Conservation (phyloP, 176 grass and related monocot species). For the Paspalum notatum region DNA sequence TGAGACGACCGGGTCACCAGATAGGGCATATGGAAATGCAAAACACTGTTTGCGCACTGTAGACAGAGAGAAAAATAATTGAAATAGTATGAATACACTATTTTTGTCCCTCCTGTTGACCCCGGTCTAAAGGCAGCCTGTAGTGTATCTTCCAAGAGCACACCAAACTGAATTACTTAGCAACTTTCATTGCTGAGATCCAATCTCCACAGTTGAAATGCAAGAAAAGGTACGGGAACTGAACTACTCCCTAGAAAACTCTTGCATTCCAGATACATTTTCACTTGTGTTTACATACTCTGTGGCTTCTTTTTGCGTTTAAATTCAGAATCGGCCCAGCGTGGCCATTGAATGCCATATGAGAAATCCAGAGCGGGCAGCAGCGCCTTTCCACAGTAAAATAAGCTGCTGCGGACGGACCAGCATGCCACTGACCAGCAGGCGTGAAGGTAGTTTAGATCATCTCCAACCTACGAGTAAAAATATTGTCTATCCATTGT, state of each 20-base stretch:
- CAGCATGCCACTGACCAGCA: background rate
- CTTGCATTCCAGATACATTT: no score
- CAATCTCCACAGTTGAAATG: background rate
- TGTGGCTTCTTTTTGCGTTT: background rate
- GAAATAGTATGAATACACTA: no score
- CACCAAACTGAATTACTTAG: background rate
- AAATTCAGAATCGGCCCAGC: background rate
- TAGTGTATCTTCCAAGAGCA: background rate
- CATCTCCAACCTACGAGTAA: no score
- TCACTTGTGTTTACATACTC: background rate
- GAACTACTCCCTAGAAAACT: no score
- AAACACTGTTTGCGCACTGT: no score
- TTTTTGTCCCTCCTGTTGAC: no score
- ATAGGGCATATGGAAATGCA: no score
- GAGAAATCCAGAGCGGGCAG: background rate
- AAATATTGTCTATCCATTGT: no score
- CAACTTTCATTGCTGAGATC: background rate
- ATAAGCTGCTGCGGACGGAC: background rate
- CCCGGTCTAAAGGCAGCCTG: background rate
- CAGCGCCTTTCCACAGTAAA: conserved; percentile 10
- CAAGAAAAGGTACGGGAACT: no score
- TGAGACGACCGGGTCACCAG: no score
- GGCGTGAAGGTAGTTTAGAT: conserved; percentile 19
- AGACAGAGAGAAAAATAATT: no score
- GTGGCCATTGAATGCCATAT: conserved; percentile 6